Conservation (phyloP, 768 basidiomycete species). For the Lyophyllum shimeji region DNA sequence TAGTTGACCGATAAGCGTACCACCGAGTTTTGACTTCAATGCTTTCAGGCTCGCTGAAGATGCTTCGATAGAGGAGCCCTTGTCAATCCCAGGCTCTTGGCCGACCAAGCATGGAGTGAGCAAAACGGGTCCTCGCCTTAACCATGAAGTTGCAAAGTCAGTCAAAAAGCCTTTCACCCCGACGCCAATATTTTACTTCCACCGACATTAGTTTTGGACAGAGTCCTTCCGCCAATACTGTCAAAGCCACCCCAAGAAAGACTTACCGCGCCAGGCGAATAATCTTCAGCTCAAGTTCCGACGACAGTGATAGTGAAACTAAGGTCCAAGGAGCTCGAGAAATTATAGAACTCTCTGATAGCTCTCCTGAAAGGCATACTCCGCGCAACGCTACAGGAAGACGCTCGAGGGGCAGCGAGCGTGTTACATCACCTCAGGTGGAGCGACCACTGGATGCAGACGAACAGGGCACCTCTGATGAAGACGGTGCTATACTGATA, state of each 20-base stretch:
- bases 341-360: slow-evolving; percentile 30
- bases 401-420: slow-evolving; percentile 6
- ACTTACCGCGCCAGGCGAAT: slow-evolving; percentile 25
- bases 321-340: slow-evolving; percentile 14
- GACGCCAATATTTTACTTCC: background rate
- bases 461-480: slow-evolving; percentile 28
- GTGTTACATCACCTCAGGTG: background rate
- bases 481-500: slow-evolving; percentile 37
- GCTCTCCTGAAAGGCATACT: slow-evolving; percentile 16
- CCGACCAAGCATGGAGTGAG: background rate
- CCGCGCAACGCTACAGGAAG: slow-evolving; percentile 3
- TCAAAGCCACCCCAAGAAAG: slow-evolving; percentile 7
- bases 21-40: background rate
- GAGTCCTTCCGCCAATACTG: background rate
- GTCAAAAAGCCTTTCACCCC: background rate
- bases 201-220: background rate
- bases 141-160: background rate
- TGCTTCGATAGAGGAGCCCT: background rate
- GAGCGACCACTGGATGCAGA: slow-evolving; percentile 22
- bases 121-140: background rate
- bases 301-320: slow-evolving; percentile 22
- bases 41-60: background rate
- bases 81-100: slow-evolving; percentile 11
- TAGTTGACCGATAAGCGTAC: background rate
- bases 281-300: slow-evolving; percentile 35